Evolutionary conservation across 345 rosid genomes (phyloP).

Genomic region (Salix suchowensis): DNA sequence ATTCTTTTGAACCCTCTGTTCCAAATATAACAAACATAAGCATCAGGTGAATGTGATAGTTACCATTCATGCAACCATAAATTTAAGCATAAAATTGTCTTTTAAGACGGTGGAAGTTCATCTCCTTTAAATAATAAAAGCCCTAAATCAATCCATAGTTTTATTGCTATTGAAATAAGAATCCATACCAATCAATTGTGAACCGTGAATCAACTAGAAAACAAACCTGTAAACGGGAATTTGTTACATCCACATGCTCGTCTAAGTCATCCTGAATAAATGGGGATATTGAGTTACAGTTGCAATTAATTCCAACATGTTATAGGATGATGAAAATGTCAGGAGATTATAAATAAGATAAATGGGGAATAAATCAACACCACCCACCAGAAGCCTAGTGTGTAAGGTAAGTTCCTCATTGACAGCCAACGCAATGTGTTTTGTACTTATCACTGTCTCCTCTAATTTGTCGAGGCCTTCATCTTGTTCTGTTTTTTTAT

Average conservation of each 20-base stretch:
- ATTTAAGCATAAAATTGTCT: not conserved
- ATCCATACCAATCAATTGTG: not conserved
- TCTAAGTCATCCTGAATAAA: conserved; percentile 80
- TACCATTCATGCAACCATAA: not conserved
- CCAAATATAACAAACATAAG: conserved; percentile 7
- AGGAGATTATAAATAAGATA: not conserved
- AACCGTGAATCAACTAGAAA: not conserved
- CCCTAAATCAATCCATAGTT: not conserved
- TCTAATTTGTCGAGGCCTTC: conserved; percentile 94
- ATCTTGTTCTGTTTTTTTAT: conserved; percentile 74
- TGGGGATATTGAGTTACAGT: not conserved
- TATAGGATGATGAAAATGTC: not conserved
- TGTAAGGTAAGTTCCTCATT: conserved; percentile 86
- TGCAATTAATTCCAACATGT: not conserved
- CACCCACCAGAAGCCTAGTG: conserved; percentile 74
- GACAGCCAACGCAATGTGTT: conserved; percentile 86
- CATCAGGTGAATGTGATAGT: not conserved
- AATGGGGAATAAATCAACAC: not conserved
- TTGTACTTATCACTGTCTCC: conserved; percentile 78
- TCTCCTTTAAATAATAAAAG: not conserved
- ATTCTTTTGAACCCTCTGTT: conserved; percentile 89
- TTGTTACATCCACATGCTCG: conserved; percentile 80
- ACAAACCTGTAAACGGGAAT: conserved; percentile 76
- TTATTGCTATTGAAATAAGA: not conserved
- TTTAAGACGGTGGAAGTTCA: not conserved